Percentiles rank a stretch among this genome's conserved stretches.
Evolutionary conservation across 2,329 filamentous ascomycete species (phyloP).

Genomic region (Sporothrix humicola): DNA sequence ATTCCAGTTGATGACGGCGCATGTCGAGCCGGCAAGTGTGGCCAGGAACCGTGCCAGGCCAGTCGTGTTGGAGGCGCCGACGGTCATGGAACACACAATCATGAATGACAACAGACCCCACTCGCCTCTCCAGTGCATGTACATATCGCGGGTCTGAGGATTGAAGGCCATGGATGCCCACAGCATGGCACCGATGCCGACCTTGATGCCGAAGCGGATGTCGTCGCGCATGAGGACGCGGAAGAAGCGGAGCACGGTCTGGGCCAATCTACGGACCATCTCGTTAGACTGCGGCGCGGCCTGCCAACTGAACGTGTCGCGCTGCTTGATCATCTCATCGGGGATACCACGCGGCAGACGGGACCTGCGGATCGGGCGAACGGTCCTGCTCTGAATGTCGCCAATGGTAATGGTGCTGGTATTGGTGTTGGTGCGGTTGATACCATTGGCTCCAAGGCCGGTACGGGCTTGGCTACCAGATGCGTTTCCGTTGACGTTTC

Average conservation of each 20-base stretch:
- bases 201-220: slow-evolving; percentile 84
- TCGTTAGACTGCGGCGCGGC: slow-evolving; percentile 56
- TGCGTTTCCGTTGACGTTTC: background rate
- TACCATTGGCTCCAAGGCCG: background rate
- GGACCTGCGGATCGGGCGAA: slow-evolving; percentile 58
- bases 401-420: background rate
- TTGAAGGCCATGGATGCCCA: slow-evolving; percentile 92
- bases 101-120: slow-evolving; percentile 97
- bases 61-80: slow-evolving; percentile 93
- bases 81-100: slow-evolving; percentile 97
- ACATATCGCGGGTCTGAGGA: slow-evolving; percentile 75
- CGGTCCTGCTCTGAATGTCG: slow-evolving; percentile 39
- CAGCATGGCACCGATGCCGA: slow-evolving; percentile 84
- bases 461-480: background rate
- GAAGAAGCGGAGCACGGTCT: slow-evolving; percentile 52
- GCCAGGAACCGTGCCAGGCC: slow-evolving; percentile 85
- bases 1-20: slow-evolving; percentile 79
- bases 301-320: slow-evolving; percentile 63
- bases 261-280: slow-evolving; percentile 53
- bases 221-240: slow-evolving; percentile 61
- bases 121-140: slow-evolving; percentile 89
- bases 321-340: slow-evolving; percentile 56
- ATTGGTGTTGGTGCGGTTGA: background rate
- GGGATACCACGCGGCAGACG: slow-evolving; percentile 63
- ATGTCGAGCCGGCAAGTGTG: slow-evolving; percentile 78